Evolutionary conservation across 78 protist genomes (phyloP).

Genomic region (Dictyostelium brefeldianum): DNA sequence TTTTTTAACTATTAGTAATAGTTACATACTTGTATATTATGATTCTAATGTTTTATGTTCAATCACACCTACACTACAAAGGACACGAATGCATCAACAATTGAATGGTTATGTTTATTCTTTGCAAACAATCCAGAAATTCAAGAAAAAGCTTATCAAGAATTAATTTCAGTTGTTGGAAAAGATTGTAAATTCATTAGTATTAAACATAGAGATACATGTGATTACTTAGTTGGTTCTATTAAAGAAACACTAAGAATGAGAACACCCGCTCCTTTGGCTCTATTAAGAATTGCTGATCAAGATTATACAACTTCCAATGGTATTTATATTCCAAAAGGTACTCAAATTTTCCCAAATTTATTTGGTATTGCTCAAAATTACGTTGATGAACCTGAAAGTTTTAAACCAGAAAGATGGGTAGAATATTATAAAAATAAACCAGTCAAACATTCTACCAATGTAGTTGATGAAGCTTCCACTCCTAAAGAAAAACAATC

Average conservation of each 20-base stretch:
- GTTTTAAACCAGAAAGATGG: conserved; percentile 42
- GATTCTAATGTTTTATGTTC: not conserved
- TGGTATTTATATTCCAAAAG: conserved; percentile 36
- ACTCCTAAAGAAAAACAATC: not conserved
- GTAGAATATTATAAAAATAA: not conserved
- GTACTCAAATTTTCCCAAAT: conserved; percentile 46
- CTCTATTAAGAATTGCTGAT: conserved; percentile 12
- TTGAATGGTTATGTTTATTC: conserved; percentile 32
- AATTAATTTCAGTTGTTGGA: conserved; percentile 22
- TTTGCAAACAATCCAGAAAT: conserved; percentile 30
- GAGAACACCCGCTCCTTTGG: conserved; percentile 25
- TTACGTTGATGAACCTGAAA: not conserved
- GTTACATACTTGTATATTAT: too few relatives aligned
- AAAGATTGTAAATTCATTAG: not conserved
- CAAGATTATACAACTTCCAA: not conserved
- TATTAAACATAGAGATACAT: not conserved
- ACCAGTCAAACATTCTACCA: not conserved
- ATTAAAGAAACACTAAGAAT: conserved; percentile 48
- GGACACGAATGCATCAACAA: conserved; percentile 17
- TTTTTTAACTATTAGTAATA: too few relatives aligned
- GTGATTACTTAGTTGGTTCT: conserved; percentile 21
- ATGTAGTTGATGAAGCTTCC: too few relatives aligned
- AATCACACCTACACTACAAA: too few relatives aligned
- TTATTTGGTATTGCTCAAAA: conserved; percentile 14
- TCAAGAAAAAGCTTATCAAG: conserved; percentile 52